phyloP scores from a whole-genome alignment of 1,139 yeast species.

The Candida dubliniensis region DNA sequence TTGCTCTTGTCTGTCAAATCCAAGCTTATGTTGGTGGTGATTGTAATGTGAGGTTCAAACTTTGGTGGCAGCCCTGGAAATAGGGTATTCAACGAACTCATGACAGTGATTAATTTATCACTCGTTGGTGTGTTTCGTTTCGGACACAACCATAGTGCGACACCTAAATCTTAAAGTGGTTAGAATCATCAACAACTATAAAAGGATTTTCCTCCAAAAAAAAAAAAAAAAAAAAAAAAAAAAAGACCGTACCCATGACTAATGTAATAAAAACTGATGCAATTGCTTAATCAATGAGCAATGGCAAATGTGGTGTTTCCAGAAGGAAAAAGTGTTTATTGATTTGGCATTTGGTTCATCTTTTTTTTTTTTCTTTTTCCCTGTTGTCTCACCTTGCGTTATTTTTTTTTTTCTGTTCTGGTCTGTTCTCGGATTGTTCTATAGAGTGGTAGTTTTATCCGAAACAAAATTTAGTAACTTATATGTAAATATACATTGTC shows the following conservation, averaged over 20 bases:
- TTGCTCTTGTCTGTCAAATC: conserved; percentile 34
- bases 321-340: too few species aligned
- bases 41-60: conserved; percentile 78
- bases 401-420: too few species aligned
- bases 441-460: background rate
- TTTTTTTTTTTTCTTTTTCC: too few species aligned
- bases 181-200: conserved; percentile 16
- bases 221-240: background rate
- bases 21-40: conserved; percentile 59
- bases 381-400: too few species aligned
- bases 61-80: conserved; percentile 66
- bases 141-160: conserved; percentile 80
- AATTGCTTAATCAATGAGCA: background rate
- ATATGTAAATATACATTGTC: background rate
- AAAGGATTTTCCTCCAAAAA: too few species aligned
- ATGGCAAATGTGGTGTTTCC: background rate
- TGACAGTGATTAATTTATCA: conserved; percentile 60
- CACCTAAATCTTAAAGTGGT: conserved; percentile 31
- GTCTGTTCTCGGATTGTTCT: background rate
- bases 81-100: conserved; percentile 64
- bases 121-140: conserved; percentile 51
- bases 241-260: conserved; percentile 23
- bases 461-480: background rate
- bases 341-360: too few species aligned
- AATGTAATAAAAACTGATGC: background rate